phyloP scores from a whole-genome alignment of 306 rosid genomes.

The Biancaea sappan region DNA sequence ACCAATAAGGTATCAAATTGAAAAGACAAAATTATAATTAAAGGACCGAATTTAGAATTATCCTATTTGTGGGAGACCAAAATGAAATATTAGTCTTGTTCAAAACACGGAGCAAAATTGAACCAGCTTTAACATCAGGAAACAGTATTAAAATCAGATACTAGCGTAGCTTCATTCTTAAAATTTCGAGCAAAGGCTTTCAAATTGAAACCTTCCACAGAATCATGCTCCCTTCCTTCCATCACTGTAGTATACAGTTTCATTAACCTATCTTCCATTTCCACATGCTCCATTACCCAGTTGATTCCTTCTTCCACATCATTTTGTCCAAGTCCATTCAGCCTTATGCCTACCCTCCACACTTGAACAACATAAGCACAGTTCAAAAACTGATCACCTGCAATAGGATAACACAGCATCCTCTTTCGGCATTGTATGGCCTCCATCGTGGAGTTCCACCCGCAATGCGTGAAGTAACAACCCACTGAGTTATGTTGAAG shows the following conservation, averaged over 20 bases:
- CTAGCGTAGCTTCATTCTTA: conserved; percentile 23
- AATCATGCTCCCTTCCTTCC: conserved; percentile 43
- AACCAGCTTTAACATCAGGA: neutral
- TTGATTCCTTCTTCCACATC: conserved; percentile 74
- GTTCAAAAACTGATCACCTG: conserved; percentile 88
- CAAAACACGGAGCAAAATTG: neutral
- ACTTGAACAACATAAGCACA: conserved; percentile 59
- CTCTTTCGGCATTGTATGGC: conserved; percentile 67
- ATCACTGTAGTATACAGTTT: conserved; percentile 43
- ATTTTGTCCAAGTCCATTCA: conserved; percentile 54
- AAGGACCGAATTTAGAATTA: too few relatives aligned
- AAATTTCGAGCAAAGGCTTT: conserved; percentile 44
- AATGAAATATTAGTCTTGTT: too few relatives aligned
- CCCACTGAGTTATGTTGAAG: conserved; percentile 60
- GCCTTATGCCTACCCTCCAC: conserved; percentile 72
- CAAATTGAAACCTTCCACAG: conserved; percentile 36
- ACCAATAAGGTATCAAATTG: too few relatives aligned
- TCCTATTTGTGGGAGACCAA: too few relatives aligned
- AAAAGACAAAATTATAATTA: too few relatives aligned
- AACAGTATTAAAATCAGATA: neutral
- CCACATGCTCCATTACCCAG: conserved; percentile 55
- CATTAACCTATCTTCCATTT: conserved; percentile 48
- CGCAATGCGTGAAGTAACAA: conserved; percentile 86
- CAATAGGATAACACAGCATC: conserved; percentile 72
- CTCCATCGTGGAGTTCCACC: conserved; percentile 93